Evolutionary conservation across 2,329 filamentous ascomycete genomes (phyloP).

Genomic region (Pyrenochaeta sp.): DNA sequence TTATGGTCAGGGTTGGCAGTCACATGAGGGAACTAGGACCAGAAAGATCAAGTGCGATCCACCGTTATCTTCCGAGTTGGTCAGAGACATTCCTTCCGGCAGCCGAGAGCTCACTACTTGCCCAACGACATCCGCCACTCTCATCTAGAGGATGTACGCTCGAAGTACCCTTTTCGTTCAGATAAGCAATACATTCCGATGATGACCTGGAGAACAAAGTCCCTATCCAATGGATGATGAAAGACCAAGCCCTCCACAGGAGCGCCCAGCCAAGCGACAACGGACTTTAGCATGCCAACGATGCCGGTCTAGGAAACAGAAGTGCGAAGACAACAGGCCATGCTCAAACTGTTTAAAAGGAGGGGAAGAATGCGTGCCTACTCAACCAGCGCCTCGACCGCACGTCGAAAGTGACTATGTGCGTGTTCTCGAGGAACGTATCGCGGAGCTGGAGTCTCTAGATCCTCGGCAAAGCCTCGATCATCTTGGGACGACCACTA

Average conservation of each 20-base stretch:
- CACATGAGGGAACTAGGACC: no score
- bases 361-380: conserved; percentile 66
- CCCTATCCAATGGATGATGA: conserved; percentile 13
- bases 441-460: conserved; percentile 23
- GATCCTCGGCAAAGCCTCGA: conserved; percentile 23
- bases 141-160: no score
- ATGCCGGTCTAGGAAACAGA: conserved; percentile 31
- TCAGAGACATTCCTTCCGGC: no score
- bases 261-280: conserved; percentile 20
- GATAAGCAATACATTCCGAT: neutral
- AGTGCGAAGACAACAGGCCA: conserved; percentile 29
- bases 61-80: no score
- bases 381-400: conserved; percentile 12
- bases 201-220: neutral
- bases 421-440: conserved; percentile 21
- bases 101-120: no score
- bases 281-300: conserved; percentile 64
- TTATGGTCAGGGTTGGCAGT: no score
- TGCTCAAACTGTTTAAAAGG: conserved; percentile 77
- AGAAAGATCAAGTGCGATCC: no score
- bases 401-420: conserved; percentile 27
- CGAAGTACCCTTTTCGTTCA: no score
- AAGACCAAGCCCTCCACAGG: conserved; percentile 4
- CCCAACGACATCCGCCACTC: no score
- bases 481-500: conserved; percentile 7